Conservation (phyloP, 2,329 filamentous ascomycete species). For the Cercospora citrullina region DNA sequence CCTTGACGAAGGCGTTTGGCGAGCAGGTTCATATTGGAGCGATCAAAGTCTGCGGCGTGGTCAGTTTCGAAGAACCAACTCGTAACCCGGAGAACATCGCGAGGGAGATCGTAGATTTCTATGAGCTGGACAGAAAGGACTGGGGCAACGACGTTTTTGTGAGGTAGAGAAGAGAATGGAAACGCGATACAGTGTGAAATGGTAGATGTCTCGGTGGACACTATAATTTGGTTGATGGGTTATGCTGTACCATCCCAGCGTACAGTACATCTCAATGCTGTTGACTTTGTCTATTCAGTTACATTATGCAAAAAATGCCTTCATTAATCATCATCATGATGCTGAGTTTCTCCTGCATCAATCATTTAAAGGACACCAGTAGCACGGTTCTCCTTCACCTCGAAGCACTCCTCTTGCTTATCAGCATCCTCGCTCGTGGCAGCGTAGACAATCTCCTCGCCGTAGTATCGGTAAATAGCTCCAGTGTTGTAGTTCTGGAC, state of each 20-base stretch:
- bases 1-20: constrained; percentile 13
- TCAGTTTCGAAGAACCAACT: constrained; percentile 9
- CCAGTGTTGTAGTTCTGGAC: constrained; percentile 9
- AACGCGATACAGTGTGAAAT: not conserved
- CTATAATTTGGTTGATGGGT: not conserved
- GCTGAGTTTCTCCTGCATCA: not conserved
- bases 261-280: not conserved
- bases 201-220: not conserved
- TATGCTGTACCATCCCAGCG: not conserved
- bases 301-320: not conserved
- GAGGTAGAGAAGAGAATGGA: not conserved
- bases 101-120: constrained; percentile 14
- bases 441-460: constrained; percentile 29
- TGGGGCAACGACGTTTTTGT: constrained; percentile 11
- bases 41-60: constrained; percentile 14
- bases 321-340: not conserved
- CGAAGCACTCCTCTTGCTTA: constrained; percentile 25
- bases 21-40: constrained; percentile 16
- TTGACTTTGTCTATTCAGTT: not conserved
- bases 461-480: constrained; percentile 22
- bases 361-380: constrained; percentile 21
- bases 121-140: constrained; percentile 1
- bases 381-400: constrained; percentile 22
- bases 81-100: constrained; percentile 14
- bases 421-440: constrained; percentile 24